phyloP scores from a whole-genome alignment of 306 rosid species.

The Rubus parviflorus region DNA sequence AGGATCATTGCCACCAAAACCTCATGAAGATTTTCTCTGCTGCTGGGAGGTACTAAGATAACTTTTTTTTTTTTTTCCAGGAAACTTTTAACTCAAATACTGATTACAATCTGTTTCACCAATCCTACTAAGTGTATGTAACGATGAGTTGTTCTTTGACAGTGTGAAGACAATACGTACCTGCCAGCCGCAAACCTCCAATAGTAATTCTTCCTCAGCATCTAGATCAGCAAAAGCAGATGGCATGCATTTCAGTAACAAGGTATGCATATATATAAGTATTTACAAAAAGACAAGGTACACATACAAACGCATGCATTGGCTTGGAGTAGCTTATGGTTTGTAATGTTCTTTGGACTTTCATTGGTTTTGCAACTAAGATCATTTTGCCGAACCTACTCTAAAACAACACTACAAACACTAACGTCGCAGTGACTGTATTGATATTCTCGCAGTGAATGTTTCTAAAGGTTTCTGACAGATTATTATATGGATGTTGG shows the following conservation, averaged over 20 bases:
- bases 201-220: slow-evolving; percentile 63
- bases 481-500: background rate
- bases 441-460: background rate
- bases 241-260: slow-evolving; percentile 66
- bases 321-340: background rate
- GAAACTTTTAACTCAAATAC: slow-evolving; percentile 7
- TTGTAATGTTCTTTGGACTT: background rate
- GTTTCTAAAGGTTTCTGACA: background rate
- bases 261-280: slow-evolving; percentile 41
- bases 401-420: background rate
- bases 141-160: slow-evolving; percentile 33
- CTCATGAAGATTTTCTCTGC: slow-evolving; percentile 89
- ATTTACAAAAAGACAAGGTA: background rate
- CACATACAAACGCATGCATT: background rate
- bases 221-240: slow-evolving; percentile 80
- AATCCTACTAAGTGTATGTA: slow-evolving; percentile 18
- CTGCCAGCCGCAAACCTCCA: slow-evolving; percentile 86
- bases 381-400: background rate
- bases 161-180: slow-evolving; percentile 96
- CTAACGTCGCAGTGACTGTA: background rate
- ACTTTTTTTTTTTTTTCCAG: background rate
- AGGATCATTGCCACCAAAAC: slow-evolving; percentile 99
- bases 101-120: background rate
- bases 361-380: background rate
- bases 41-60: slow-evolving; percentile 76